A percentile compares a stretch with the other conserved stretches of the same genome.
Evolutionary conservation across 2,329 filamentous ascomycete genomes (phyloP).

Genomic region (Coniochaeta hoffmannii): DNA sequence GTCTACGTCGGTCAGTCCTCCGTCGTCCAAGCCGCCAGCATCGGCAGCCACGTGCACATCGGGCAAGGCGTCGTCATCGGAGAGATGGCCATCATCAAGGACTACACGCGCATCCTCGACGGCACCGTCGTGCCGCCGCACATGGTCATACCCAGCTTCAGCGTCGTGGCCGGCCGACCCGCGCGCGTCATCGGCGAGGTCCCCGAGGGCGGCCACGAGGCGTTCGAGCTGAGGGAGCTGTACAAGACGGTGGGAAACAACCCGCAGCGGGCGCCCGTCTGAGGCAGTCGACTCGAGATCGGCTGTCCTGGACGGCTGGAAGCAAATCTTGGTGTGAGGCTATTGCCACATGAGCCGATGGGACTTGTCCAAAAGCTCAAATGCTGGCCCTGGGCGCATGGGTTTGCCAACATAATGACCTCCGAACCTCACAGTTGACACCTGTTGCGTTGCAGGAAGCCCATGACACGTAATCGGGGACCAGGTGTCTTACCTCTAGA

Average conservation of each 20-base stretch:
- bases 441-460: no score
- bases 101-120: slow-evolving; percentile 83
- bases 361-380: no score
- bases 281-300: no score
- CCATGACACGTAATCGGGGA: no score
- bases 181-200: slow-evolving; percentile 77
- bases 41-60: slow-evolving; percentile 82
- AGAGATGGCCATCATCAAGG: slow-evolving; percentile 86
- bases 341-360: no score
- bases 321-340: no score
- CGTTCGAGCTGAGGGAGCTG: slow-evolving; percentile 56
- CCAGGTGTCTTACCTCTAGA: no score
- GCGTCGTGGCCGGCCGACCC: slow-evolving; percentile 78
- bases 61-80: slow-evolving; percentile 70
- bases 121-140: slow-evolving; percentile 75
- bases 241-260: slow-evolving; percentile 60
- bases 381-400: no score
- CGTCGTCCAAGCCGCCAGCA: slow-evolving; percentile 73
- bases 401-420: no score
- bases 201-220: slow-evolving; percentile 60
- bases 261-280: slow-evolving; percentile 28
- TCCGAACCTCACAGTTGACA: no score
- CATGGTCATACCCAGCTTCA: slow-evolving; percentile 90
- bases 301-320: no score
- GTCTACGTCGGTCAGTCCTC: slow-evolving; percentile 75